These are phyloP conservation scores for Erodium texanum DNA, from an alignment of 441 rosid genomes.

Conservation along the genomic window DNA sequence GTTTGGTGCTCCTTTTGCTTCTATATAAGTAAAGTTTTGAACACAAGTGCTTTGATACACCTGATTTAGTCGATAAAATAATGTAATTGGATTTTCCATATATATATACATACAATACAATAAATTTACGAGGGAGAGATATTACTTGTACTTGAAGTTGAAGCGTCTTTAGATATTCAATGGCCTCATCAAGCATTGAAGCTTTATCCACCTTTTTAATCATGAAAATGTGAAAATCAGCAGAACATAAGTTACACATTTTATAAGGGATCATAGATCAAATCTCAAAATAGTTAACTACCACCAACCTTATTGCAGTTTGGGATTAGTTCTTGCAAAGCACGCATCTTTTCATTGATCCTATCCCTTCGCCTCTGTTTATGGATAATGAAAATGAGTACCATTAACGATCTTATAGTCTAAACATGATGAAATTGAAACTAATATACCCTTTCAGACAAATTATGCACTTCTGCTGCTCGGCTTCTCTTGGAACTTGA, in stretches of 20 bases:
- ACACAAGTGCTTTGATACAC: no score
- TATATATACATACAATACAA: not conserved
- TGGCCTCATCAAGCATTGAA: constrained; percentile 74
- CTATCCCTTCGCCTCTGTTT: constrained; percentile 77
- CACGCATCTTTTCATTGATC: constrained; percentile 90
- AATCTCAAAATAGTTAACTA: not conserved
- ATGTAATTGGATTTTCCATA: not conserved
- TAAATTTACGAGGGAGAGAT: constrained; percentile 9
- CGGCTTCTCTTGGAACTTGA: constrained; percentile 69
- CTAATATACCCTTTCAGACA: constrained; percentile 71
- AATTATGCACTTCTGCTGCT: constrained; percentile 90
- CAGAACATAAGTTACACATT: not conserved
- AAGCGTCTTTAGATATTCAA: constrained; percentile 62
- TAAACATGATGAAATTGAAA: not conserved
- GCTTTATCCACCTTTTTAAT: constrained; percentile 67
- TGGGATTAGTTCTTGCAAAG: constrained; percentile 86
- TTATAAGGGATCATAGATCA: not conserved
- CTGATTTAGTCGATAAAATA: no score
- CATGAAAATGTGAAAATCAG: constrained; percentile 18
- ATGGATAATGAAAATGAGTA: constrained; percentile 17
- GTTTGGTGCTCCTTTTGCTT: no score
- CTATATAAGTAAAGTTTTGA: no score
- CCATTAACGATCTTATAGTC: constrained; percentile 5
- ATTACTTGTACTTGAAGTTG: constrained; percentile 68
- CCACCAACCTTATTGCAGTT: constrained; percentile 71